Conservation (phyloP, 2,329 filamentous ascomycete genomes). For the Xylaria arbuscula region DNA sequence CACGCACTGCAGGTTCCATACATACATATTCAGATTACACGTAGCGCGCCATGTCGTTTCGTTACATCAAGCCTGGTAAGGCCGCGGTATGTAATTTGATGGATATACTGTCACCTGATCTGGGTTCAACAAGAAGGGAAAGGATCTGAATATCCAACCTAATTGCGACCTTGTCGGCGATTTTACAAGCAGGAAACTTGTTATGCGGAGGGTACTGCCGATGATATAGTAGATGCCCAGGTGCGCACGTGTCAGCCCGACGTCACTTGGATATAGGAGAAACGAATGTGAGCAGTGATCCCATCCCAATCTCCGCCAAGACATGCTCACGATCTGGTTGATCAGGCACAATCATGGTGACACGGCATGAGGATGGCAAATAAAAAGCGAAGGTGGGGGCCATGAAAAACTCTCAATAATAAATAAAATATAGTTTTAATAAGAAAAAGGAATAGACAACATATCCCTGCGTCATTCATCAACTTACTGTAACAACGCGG, state of each 20-base stretch:
- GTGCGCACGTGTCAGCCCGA: neutral
- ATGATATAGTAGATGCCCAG: too few species aligned
- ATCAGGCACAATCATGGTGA: slow-evolving; percentile 9
- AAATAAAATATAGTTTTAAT: neutral
- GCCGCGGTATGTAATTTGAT: neutral
- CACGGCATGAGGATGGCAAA: slow-evolving; percentile 2
- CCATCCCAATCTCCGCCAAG: slow-evolving; percentile 4
- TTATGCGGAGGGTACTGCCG: neutral
- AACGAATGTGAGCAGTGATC: neutral
- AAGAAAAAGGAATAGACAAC: neutral
- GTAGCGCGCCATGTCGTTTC: neutral
- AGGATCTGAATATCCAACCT: neutral
- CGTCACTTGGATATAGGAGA: neutral
- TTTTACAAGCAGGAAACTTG: neutral
- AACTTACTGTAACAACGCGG: neutral
- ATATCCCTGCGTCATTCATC: neutral
- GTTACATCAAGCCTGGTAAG: neutral
- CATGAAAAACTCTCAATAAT: neutral
- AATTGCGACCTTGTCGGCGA: slow-evolving; percentile 2
- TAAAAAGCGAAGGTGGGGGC: neutral
- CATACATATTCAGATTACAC: neutral
- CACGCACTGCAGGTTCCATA: neutral
- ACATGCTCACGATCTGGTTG: slow-evolving; percentile 5
- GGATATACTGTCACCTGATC: slow-evolving; percentile 6
- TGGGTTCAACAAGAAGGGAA: neutral